phyloP scores from a whole-genome alignment of 2,329 filamentous ascomycete species.

The Stromatinia cepivora region DNA sequence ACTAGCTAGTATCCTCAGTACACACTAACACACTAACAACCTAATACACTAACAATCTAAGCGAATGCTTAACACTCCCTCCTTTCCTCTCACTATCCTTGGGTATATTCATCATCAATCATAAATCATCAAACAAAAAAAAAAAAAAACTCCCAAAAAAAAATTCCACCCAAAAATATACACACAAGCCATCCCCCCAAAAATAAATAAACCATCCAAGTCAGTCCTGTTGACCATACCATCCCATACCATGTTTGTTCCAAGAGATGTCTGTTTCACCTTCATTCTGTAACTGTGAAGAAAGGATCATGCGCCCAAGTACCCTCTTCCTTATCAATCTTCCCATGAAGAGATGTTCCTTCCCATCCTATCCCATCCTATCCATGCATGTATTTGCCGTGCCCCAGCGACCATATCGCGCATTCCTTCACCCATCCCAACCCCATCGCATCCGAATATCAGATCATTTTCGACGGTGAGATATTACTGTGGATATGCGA shows the following conservation, averaged over 20 bases:
- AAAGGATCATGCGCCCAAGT: neutral
- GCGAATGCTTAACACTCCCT: neutral
- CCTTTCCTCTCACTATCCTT: neutral
- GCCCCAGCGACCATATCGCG: neutral
- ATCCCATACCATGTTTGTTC: neutral
- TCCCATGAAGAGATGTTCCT: slow-evolving; percentile 4
- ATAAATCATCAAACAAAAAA: neutral
- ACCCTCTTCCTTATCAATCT: slow-evolving; percentile 6
- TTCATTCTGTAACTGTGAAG: neutral
- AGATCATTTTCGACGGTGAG: neutral
- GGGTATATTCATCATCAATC: slow-evolving; percentile 21
- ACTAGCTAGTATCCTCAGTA: neutral
- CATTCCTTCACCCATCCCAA: neutral
- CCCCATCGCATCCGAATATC: neutral
- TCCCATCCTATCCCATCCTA: neutral
- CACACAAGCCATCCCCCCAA: neutral
- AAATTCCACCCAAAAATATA: neutral
- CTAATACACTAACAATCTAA: neutral
- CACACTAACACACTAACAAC: neutral
- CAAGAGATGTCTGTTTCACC: slow-evolving; percentile 2
- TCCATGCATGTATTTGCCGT: slow-evolving; percentile 2
- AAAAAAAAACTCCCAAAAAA: neutral
- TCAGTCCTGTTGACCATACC: neutral
- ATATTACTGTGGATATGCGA: neutral
- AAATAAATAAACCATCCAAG: neutral